Percentiles rank a stretch among this genome's conserved stretches.
Evolutionary conservation across 2,329 filamentous ascomycete genomes (phyloP).

Genomic region (Atkinsonella texensis): DNA sequence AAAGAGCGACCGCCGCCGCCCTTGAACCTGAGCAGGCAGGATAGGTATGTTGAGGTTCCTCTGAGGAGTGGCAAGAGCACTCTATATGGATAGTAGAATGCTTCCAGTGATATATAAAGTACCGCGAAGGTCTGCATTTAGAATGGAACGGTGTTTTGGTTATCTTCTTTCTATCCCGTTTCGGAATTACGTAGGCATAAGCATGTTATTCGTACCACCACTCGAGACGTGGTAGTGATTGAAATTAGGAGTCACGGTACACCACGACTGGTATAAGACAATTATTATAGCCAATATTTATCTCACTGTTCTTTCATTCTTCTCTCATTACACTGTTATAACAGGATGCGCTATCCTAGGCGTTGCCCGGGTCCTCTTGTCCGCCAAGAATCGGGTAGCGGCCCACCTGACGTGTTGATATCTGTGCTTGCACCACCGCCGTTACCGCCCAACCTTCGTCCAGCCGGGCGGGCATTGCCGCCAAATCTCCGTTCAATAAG

Average conservation of each 20-base stretch:
- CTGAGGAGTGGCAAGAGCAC: slow-evolving; percentile 23
- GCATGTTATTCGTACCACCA: not conserved
- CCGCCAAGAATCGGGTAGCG: slow-evolving; percentile 52
- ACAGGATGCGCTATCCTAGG: slow-evolving; percentile 31
- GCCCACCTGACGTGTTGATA: slow-evolving; percentile 32
- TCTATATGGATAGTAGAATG: slow-evolving; percentile 17
- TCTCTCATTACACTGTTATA: not conserved
- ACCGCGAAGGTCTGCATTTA: not conserved
- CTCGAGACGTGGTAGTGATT: not conserved
- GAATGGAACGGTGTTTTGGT: not conserved
- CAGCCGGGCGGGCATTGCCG: slow-evolving; percentile 34
- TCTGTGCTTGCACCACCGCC: slow-evolving; percentile 13
- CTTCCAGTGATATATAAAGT: not conserved
- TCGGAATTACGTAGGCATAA: not conserved
- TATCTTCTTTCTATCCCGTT: not conserved
- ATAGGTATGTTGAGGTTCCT: slow-evolving; percentile 16
- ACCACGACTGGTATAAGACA: not conserved
- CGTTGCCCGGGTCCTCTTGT: slow-evolving; percentile 50
- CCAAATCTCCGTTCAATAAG: slow-evolving; percentile 27
- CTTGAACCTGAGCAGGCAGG: not conserved
- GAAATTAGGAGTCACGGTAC: not conserved
- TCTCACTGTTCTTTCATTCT: not conserved
- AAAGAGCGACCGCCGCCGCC: slow-evolving; percentile 1
- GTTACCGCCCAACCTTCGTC: slow-evolving; percentile 19
- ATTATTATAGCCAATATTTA: not conserved